Evolutionary conservation across 805 yeast species (phyloP), one percentile per base, ranked within the genome.

Genomic region (Wickerhamomyces xylosicus): DNA sequence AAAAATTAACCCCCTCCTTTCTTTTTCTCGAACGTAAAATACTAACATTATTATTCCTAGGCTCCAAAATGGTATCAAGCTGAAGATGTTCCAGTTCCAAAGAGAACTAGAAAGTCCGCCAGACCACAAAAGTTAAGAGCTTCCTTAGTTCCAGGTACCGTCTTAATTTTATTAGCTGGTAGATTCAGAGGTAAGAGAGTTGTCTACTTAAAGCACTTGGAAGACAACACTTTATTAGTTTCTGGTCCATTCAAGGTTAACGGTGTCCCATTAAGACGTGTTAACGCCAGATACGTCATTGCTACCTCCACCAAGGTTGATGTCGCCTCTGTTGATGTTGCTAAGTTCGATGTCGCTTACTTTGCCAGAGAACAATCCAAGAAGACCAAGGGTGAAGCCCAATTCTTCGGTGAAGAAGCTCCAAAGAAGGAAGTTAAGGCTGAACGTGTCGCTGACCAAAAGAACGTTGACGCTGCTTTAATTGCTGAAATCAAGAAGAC

Each of bases 151-250:
- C 97, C 97, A 71, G 98, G 98, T 69, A 84, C 97, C 63, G 97
- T 90, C 57, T 77, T 92, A 67, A 90, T 90, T 70, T 74, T 90
- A 68, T 79, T 90, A 66, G 97, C 97, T 62, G 98, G 98, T 67
- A 86, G 96, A 73, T 90, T 87, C 95, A 85, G 98, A 74, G 98
- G 98, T 70, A 92, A 90, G 85, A 89, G 97, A 76, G 98, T 92
- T 60, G 97, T 90, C 53, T 84, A 83, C 83, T 81, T 90, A 69
- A 90, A 90, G 82, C 72, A 82, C 70, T 79, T 92, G 65, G 95
- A 87, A 74, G 97, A 92, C 80, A 85, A 86, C 86, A 90, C 97
- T 52, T 75, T 90, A 61, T 83, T 90, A 64, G 95, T 90, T 50
- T 73, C 96, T 47, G 98, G 98, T 67, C 98, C 98, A 62, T 92